Evolutionary conservation across 768 basidiomycete genomes (phyloP), one percentile per base, ranked within the genome.

Genomic region (Lactarius hengduanensis): DNA sequence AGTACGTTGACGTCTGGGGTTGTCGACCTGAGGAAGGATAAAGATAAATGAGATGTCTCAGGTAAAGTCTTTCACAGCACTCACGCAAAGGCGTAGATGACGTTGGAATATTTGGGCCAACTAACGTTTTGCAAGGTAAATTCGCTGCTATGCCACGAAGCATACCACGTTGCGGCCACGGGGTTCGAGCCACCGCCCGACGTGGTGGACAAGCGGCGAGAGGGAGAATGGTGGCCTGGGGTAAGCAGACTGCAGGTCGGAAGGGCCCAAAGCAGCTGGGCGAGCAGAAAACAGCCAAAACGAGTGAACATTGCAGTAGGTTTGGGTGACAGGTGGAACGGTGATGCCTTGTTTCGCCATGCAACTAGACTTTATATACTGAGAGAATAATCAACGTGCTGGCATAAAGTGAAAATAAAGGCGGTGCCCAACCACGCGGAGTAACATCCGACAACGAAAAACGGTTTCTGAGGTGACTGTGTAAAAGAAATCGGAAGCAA

Each of bases 41-140:
- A 69, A 69, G 36, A n/a, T 53, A 22, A 69, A 69, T 6, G 3
- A 22, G 4, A 34, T 36, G 18, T 28, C 13, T 18, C 20, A 26
- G 1, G 18, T 34, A 22, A 22, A 50, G 41, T 2, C 8, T 45
- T 59, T 38, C 32, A 11, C 40, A n/a, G 20, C 4, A 83, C 83
- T 77, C 70, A 88, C 87, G 81, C 87, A 68, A 88, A 87, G 53
- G 86, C 81, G 74, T 86, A 88, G 34, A 79, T 82, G 75, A 88
- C 71, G 56, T 83, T 74, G 55, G 77, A 83, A 70, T 86, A 87
- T 71, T 84, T 85, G 36, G 74, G 65, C 86, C 86, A 88, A 28
- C 82, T 79, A 64, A 88, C 77, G 15, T 77, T 73, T 47, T 71
- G 71, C 4, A 83, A 78, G 15, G 84, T 73, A 68, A 81, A 77